Conservation (phyloP, 352 stramenopile genomes). For the Plasmopara halstedii region DNA sequence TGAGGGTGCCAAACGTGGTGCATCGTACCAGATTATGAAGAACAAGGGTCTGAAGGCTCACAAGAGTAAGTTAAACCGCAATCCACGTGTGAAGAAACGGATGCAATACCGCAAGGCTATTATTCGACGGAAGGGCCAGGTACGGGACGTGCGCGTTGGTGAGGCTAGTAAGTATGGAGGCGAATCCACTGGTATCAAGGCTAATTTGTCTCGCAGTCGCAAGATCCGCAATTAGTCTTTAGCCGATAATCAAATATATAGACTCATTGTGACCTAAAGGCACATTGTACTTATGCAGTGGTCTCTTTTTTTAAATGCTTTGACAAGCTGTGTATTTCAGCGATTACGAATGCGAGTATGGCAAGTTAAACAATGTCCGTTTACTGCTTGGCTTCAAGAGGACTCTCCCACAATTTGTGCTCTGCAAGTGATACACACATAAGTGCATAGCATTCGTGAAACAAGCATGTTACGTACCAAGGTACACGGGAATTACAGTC, state of each 20-base stretch:
- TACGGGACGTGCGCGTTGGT: constrained; percentile 88
- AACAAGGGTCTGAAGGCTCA: constrained; percentile 97
- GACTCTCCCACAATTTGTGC: constrained; percentile 83
- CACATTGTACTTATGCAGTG: no score
- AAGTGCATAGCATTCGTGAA: neutral
- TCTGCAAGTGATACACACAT: constrained; percentile 24
- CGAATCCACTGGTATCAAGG: constrained; percentile 87
- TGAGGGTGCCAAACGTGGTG: constrained; percentile 86
- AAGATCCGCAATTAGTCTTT: constrained; percentile 80
- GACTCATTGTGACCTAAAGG: no score
- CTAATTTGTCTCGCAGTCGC: constrained; percentile 82
- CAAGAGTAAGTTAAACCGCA: constrained; percentile 98
- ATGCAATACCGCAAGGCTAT: constrained; percentile 97
- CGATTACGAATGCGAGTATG: neutral
- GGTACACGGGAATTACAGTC: constrained; percentile 77
- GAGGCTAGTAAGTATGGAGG: constrained; percentile 83
- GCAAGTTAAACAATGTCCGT: neutral
- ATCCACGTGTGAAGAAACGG: constrained; percentile 98
- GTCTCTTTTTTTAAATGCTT: neutral
- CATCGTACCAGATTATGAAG: constrained; percentile 95
- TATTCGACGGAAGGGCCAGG: constrained; percentile 95
- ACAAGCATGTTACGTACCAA: constrained; percentile 36
- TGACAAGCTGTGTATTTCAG: constrained; percentile 21
- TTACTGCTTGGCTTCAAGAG: constrained; percentile 35
- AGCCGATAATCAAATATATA: constrained; percentile 28